Evolutionary conservation across 2,329 filamentous ascomycete genomes (phyloP), one percentile per base, ranked within the genome.

Genomic region (Paraconiothyrium brasiliense): DNA sequence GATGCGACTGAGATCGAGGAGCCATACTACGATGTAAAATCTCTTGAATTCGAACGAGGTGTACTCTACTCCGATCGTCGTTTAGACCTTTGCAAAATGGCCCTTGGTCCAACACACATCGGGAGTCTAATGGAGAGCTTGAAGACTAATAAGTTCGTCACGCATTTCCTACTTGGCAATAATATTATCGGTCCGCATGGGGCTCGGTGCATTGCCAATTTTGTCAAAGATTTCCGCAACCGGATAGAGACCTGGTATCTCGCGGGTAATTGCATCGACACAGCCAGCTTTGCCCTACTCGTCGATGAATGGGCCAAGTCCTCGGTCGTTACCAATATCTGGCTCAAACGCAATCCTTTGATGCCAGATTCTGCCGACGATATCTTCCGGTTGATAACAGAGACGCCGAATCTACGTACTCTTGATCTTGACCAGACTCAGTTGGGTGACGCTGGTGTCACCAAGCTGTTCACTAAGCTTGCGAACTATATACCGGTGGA

Each of bases 51-150:
- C 57, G 70, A 76, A 61, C 79, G 77, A 67, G 79, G 78, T 27
- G 78, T 80, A 27, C 72, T 85, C 6, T 86, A 86, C 61, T 79
- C 83, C 56, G 84, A 86, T 64, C 80, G 81, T 9, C 80, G 84
- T 13, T 81, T 87, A 74, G 84, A 86, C 67, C 79, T 86, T 2
- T 86, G 84, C 77, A 85, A 86, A 75, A 84, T 84, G 79, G 84
- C 84, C 3, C 80, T 86, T 43, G 85, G 84, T 1, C 84, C 84
- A 10, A 79, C 81, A 20, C 81, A 85, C 54, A 85, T 86, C 62
- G 78, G 77, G 32, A 74, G 76, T n/a, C 73, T 86, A 49, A 84
- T 86, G 79, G 71, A 83, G 47, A 82, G 80, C 56, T 75, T 86
- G 62, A 79, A 80, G 49, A 68, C 75, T 2, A 86, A 86, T 66